phyloP scores from a whole-genome alignment of 2,329 filamentous ascomycete genomes.

The Colletotrichum sp. region DNA sequence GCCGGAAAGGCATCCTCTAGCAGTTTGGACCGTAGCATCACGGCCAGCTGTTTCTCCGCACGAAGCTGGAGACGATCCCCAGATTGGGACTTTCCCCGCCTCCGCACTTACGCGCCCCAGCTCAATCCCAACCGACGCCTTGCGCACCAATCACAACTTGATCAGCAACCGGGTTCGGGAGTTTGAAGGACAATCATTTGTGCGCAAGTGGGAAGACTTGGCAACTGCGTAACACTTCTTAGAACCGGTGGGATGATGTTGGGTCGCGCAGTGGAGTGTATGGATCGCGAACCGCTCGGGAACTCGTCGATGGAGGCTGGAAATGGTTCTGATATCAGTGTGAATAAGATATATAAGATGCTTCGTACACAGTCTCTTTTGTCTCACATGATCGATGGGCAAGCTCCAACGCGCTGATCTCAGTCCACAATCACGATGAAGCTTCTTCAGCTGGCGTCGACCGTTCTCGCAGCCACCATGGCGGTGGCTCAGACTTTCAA shows the following conservation, averaged over 20 bases:
- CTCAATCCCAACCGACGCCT: background rate
- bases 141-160: constrained; percentile 4
- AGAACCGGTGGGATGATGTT: background rate
- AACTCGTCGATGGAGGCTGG: background rate
- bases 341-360: background rate
- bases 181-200: constrained; percentile 1
- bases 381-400: background rate
- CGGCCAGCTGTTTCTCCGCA: background rate
- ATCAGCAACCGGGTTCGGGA: background rate
- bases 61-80: background rate
- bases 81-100: background rate
- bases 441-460: background rate
- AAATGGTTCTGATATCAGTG: background rate
- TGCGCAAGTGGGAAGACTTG: constrained; percentile 10
- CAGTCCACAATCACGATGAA: background rate
- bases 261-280: background rate
- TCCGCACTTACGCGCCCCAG: constrained; percentile 11
- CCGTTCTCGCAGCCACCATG: background rate
- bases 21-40: background rate
- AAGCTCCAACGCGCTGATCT: background rate
- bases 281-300: background rate
- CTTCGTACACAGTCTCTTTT: background rate
- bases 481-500: constrained; percentile 29
- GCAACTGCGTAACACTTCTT: background rate
- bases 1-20: background rate